Evolutionary conservation across 495 filamentous ascomycete species (phyloP).

Genomic region (Penicilliopsis zonata): DNA sequence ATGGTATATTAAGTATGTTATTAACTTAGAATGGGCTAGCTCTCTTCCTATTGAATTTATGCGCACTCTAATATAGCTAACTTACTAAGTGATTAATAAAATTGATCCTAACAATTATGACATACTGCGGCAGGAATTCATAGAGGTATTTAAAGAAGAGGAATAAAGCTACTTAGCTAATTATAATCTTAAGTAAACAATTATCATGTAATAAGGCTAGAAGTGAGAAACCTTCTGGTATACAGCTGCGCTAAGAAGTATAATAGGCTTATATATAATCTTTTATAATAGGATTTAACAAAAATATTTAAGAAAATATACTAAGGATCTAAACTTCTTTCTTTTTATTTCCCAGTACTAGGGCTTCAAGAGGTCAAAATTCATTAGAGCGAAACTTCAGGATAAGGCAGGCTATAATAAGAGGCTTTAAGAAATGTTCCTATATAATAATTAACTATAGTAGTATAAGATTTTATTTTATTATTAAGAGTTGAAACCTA

Average conservation of each 20-base stretch:
- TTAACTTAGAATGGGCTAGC: constrained; percentile 28
- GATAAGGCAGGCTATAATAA: constrained; percentile 6
- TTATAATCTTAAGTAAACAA: background rate
- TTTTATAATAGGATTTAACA: constrained; percentile 2
- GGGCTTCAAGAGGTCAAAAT: constrained; percentile 2
- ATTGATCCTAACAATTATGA: constrained; percentile 9
- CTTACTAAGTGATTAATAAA: constrained; percentile 11
- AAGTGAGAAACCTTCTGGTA: constrained; percentile 4
- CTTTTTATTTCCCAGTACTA: constrained; percentile 7
- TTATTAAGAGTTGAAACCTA: too few species aligned
- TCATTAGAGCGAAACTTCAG: constrained; percentile 2
- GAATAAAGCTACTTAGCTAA: constrained; percentile 3
- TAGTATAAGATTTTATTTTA: too few species aligned
- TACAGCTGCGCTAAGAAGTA: constrained; percentile 2
- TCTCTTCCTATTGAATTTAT: constrained; percentile 21
- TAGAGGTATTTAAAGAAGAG: constrained; percentile 6
- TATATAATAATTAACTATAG: too few species aligned
- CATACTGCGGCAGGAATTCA: constrained; percentile 5
- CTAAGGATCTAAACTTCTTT: constrained; percentile 3
- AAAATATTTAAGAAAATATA: background rate
- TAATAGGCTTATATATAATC: background rate
- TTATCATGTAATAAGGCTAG: constrained; percentile 2
- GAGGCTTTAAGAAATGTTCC: constrained; percentile 4
- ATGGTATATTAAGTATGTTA: constrained; percentile 16
- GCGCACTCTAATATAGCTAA: constrained; percentile 20